A percentile compares a stretch with the other conserved stretches of the same genome.
Conservation (phyloP, 2,329 filamentous ascomycete species). For the Venturia effusa region DNA sequence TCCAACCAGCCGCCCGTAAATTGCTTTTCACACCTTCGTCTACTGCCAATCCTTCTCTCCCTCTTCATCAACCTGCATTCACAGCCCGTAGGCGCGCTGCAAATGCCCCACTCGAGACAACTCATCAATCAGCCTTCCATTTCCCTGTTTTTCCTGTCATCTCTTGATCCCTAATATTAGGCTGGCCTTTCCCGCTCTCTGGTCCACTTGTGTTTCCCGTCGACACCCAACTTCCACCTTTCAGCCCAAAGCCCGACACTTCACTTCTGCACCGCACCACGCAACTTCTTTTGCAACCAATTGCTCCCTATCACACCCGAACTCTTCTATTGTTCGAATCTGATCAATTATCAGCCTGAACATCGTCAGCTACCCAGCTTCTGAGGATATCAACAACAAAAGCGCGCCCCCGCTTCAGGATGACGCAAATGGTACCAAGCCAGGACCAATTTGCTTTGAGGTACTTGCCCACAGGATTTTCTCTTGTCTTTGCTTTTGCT, state of each 20-base stretch:
- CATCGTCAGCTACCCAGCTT: background rate
- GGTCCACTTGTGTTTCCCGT: background rate
- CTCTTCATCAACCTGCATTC: background rate
- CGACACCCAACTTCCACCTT: slow-evolving; percentile 1
- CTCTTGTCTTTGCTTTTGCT: background rate
- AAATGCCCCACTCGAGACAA: background rate
- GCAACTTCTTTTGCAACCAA: background rate
- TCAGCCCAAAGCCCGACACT: background rate
- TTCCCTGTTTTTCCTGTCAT: background rate
- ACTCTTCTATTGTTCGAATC: background rate
- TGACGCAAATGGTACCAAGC: slow-evolving; percentile 4
- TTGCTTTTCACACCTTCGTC: background rate
- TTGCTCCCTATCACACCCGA: background rate
- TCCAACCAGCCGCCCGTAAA: background rate
- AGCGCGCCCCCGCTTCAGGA: background rate
- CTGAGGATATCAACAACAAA: background rate
- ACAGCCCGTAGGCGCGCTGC: background rate
- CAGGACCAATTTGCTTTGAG: slow-evolving; percentile 4
- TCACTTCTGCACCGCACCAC: background rate
- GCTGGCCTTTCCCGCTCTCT: background rate
- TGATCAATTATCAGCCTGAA: slow-evolving; percentile 1
- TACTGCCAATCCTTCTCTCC: background rate
- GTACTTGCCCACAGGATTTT: slow-evolving; percentile 4
- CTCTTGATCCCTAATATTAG: background rate
- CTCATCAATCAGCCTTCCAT: slow-evolving; percentile 3